phyloP scores from a whole-genome alignment of 1,284 basidiomycete species.

The Singerocomus rubriflavus region DNA sequence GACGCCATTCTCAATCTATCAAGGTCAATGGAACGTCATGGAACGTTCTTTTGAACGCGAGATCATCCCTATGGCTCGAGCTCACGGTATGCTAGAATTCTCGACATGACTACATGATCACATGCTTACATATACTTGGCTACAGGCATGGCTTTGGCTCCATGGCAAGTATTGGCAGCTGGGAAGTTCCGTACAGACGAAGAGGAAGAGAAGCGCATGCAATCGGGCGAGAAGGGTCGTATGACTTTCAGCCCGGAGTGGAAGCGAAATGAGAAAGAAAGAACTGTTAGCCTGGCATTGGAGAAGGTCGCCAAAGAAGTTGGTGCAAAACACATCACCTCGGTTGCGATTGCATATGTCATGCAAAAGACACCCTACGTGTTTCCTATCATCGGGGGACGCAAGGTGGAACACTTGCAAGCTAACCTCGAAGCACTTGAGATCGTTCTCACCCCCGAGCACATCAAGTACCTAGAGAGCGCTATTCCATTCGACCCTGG shows the following conservation, averaged over 20 bases:
- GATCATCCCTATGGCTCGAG: conserved; percentile 1
- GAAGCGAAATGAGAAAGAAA: neutral
- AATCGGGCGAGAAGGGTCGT: conserved; percentile 29
- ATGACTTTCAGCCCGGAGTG: neutral
- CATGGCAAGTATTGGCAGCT: conserved; percentile 37
- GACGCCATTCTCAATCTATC: conserved; percentile 2
- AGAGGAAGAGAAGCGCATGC: conserved; percentile 25
- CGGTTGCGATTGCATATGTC: neutral
- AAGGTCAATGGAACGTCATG: conserved; percentile 1
- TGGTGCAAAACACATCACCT: neutral
- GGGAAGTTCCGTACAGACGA: conserved; percentile 32
- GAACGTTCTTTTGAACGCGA: neutral
- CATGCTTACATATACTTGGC: too few relatives aligned
- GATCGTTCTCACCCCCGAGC: neutral
- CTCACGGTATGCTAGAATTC: conserved; percentile 31
- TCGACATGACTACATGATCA: too few relatives aligned
- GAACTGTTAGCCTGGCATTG: neutral
- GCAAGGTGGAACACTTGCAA: neutral
- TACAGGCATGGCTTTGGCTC: conserved; percentile 37
- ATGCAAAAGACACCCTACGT: conserved; percentile 1
- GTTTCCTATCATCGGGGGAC: neutral
- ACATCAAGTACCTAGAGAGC: neutral
- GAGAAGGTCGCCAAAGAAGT: conserved; percentile 20
- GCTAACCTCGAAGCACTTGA: neutral
- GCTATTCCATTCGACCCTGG: conserved; percentile 32